Evolutionary conservation across 2,329 filamentous ascomycete genomes (phyloP), one percentile per base, ranked within the genome.

Genomic region (Laburnicola sp.): DNA sequence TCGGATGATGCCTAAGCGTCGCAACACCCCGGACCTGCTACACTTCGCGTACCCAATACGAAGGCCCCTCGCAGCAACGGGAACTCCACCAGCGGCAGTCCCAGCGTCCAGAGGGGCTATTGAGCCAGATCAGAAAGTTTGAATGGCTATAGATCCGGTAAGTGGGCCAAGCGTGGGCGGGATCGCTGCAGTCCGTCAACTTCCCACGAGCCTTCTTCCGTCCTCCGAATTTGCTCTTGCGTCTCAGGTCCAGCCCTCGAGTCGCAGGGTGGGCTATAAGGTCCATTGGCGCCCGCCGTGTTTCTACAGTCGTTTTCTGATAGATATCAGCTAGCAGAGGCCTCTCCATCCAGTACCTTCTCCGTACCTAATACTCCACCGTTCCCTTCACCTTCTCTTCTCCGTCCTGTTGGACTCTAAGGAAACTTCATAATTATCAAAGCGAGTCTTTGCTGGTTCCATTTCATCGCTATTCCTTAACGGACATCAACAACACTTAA

Each of bases 341-440:
- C 47, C 54, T 48, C 57, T 64, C 59, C 61, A 60, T 64, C 62
- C 62, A 62, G 56, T 63, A 50, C 53, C 58, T 67, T 53, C 43
- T 62, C 62, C 56, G 54, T 70, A 69, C 59, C 63, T 72, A 72
- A 72, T 71, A 68, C 56, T 59, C 51, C 51, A 35, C 48, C 69
- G 66, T 59, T 72, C 68, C 57, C 71, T 71, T 65, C 62, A 57
- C 37, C 54, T 71, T 67, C 60, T 55, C 58, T 68, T 71, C 64
- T 59, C 59, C 54, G 70, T 73, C 70, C n/a, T n/a, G 70, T 69
- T 73, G 70, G 70, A 73, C 70, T 62, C 60, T 60, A 57, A 56
- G 62, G 55, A 64, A 60, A 61, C 65, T 68, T 16, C 62, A 62
- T 70, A 72, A 69, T 72, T 52, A 62, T 62, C 66, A 70, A 69